Conservation (phyloP, 2,329 filamentous ascomycete species). For the Dichotomopilus funicola region DNA sequence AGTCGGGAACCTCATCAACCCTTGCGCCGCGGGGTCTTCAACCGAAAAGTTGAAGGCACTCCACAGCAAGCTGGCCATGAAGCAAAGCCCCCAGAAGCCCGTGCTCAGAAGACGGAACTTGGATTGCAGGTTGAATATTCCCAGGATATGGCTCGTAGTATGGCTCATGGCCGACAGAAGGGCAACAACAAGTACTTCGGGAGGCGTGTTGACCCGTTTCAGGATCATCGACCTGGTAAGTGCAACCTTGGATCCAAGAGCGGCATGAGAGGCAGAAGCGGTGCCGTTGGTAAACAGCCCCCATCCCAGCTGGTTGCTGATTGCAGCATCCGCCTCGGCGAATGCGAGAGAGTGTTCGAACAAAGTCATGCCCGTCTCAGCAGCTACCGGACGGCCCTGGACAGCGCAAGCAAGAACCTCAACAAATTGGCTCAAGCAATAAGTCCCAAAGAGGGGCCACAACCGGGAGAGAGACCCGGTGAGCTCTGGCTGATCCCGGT, state of each 20-base stretch:
- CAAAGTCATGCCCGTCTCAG: constrained; percentile 91
- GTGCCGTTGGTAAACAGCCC: constrained; percentile 49
- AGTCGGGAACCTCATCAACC: constrained; percentile 80
- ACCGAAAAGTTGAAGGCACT: constrained; percentile 59
- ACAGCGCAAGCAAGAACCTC: constrained; percentile 85
- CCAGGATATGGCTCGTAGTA: constrained; percentile 74
- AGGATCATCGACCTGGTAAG: constrained; percentile 63
- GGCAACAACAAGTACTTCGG: constrained; percentile 80
- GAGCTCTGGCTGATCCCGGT: constrained; percentile 49
- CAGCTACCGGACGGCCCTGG: constrained; percentile 70
- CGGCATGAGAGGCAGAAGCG: constrained; percentile 36
- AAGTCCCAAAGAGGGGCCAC: constrained; percentile 67
- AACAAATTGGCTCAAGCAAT: constrained; percentile 73
- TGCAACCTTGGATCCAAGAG: constrained; percentile 36
- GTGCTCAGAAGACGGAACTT: constrained; percentile 80
- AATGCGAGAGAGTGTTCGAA: constrained; percentile 96
- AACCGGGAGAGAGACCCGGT: constrained; percentile 70
- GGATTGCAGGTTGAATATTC: constrained; percentile 71
- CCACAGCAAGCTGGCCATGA: constrained; percentile 79
- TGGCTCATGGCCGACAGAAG: constrained; percentile 88
- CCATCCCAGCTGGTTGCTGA: constrained; percentile 72
- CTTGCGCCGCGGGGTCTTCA: constrained; percentile 54
- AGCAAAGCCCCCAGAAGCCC: constrained; percentile 81
- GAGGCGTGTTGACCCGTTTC: constrained; percentile 76
- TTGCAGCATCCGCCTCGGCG: constrained; percentile 85